These are phyloP conservation scores for Nothomitra cinnamomea DNA, from an alignment of 2,329 filamentous ascomycete genomes.

Conservation along the genomic window DNA sequence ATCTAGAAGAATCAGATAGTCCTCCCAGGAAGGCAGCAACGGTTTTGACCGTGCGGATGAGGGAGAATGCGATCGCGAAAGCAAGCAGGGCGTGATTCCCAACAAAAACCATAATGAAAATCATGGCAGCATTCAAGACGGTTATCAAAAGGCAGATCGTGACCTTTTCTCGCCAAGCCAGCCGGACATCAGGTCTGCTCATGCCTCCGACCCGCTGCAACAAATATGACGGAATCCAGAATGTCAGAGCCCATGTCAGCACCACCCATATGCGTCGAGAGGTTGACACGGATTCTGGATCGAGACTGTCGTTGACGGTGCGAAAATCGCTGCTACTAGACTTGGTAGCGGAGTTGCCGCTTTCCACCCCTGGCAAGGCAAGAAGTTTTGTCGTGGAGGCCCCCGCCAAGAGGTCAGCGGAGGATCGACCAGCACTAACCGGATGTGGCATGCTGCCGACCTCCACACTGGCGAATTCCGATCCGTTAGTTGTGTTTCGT, in stretches of 20 bases:
- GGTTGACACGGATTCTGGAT: conserved; percentile 54
- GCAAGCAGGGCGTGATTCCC: conserved; percentile 81
- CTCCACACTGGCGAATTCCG: no score
- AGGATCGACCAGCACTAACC: no score
- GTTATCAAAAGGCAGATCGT: conserved; percentile 67
- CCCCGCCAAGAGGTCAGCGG: no score
- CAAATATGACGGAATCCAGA: conserved; percentile 80
- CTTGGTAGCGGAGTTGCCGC: conserved; percentile 48
- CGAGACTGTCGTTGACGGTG: conserved; percentile 42
- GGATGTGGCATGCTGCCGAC: no score
- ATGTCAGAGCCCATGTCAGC: conserved; percentile 74
- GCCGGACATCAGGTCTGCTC: conserved; percentile 89
- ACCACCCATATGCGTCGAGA: conserved; percentile 62
- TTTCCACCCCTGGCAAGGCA: no score
- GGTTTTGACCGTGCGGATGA: conserved; percentile 76
- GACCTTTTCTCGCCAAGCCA: conserved; percentile 95
- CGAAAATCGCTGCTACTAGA: conserved; percentile 55
- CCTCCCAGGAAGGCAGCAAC: conserved; percentile 83
- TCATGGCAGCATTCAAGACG: conserved; percentile 60
- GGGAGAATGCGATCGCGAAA: conserved; percentile 66
- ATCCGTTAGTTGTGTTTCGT: no score
- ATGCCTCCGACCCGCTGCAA: conserved; percentile 73
- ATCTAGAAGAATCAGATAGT: no score
- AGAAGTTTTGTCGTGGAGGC: no score
- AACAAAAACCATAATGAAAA: conserved; percentile 88